These are phyloP conservation scores for Leccinellum luteum DNA, from an alignment of 768 basidiomycete genomes.

Conservation along the genomic window DNA sequence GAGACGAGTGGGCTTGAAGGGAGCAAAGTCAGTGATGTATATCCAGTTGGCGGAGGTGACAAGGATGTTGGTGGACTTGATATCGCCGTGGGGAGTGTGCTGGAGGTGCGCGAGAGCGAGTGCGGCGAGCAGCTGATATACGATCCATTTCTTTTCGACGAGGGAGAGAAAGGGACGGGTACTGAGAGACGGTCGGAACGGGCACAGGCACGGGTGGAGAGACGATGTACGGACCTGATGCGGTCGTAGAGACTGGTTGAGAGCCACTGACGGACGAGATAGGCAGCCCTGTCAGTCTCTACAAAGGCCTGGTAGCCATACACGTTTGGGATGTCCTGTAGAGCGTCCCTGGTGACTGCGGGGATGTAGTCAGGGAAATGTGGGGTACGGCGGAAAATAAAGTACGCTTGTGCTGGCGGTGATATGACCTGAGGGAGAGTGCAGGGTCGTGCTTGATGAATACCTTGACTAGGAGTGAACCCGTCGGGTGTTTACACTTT, in stretches of 20 bases:
- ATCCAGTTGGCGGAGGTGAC: conserved; percentile 97
- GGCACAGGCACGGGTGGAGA: not conserved
- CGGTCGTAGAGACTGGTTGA: conserved; percentile 94
- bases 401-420: conserved; percentile 74
- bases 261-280: conserved; percentile 92
- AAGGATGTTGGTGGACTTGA: conserved; percentile 96
- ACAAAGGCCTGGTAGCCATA: conserved; percentile 87
- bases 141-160: conserved; percentile 98
- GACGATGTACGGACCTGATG: conserved; percentile 74
- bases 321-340: conserved; percentile 83
- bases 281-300: conserved; percentile 96
- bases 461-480: conserved; percentile 87
- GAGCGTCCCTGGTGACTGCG: conserved; percentile 80
- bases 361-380: not conserved
- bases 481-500: conserved; percentile 80
- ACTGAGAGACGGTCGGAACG: conserved; percentile 39
- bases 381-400: conserved; percentile 17
- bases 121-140: conserved; percentile 86
- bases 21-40: conserved; percentile 91
- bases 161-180: conserved; percentile 90
- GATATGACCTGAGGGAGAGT: conserved; percentile 70
- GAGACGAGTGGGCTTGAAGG: conserved; percentile 92
- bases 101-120: conserved; percentile 79
- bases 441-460: conserved; percentile 94
- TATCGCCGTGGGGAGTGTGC: conserved; percentile 94